Base-by-base conservation (phyloP, 768 basidiomycete genomes). In the Chalciporus sphaerocephalus region DNA sequence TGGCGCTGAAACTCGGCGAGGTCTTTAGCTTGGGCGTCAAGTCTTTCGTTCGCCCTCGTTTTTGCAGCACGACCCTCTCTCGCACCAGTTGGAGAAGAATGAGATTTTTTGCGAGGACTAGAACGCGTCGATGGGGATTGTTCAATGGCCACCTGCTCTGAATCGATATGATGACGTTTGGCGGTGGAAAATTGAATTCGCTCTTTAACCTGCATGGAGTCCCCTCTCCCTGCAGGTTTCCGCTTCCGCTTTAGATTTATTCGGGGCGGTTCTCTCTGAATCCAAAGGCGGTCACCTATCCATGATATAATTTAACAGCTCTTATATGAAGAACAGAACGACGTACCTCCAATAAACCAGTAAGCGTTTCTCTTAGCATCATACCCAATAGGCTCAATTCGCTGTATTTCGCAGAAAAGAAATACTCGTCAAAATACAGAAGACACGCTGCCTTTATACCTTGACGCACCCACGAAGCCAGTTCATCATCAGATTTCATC, bases 321-420 rank as follows among this genome's bases (percentile, higher is more conserved):
- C 24, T 5, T 6, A 17, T 22, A n/a, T 27, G 20, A 41, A 35
- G 17, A 40, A 12, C 21, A 25, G 7, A 16, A 25, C 17, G 7
- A 27, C 69, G 28, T 66, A 86, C 86, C 75, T 34, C 91, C 90
- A 51, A 93, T 87, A 18, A 91, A 65, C 89, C 89, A 92, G 59
- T 91, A 92, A 0, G 85, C 82, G 60, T 91, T 90, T 6, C 69
- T 71, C 58, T 83, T 83, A 32, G 77, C 75, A 55, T 92, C 91
- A 53, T 87, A 90, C 6, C 91, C 91, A 49, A 92, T 78, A 8
- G 91, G 90, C 56, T 91, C 87, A 44, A 86, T 80, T 20, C 91
- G 84, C 91, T 93, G 46, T 30, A 39, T 60, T 32, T 42, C 40
- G 40, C 37, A 20, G 5, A 33, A 40, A 23, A 32, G 24, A 41